Percentiles rank a stretch among this genome's conserved stretches.
These are phyloP conservation scores for Naegleria lovaniensis DNA, from an alignment of 208 protist species.

Conservation along the genomic window DNA sequence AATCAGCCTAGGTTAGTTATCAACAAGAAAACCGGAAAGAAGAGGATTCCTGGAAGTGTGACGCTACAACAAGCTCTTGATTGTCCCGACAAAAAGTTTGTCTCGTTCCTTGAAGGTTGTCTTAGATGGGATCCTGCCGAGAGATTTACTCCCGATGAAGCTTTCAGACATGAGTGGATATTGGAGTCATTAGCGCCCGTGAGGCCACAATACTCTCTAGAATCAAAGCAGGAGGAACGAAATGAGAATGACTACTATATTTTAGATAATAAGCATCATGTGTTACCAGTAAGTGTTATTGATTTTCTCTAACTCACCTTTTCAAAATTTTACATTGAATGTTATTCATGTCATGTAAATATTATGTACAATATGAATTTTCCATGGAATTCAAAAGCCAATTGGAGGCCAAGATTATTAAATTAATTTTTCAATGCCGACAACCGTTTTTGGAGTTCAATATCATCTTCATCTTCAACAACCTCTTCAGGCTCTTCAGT, in stretches of 20 bases:
- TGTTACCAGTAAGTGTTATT: background rate
- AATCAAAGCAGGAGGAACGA: background rate
- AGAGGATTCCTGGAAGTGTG: constrained; percentile 47
- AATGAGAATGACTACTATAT: background rate
- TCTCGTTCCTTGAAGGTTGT: constrained; percentile 48
- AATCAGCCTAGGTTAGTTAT: constrained; percentile 44
- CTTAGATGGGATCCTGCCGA: constrained; percentile 37
- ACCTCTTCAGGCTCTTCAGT: background rate
- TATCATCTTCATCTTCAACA: background rate
- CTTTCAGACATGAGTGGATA: constrained; percentile 27
- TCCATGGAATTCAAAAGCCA: background rate
- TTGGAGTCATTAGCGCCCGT: background rate
- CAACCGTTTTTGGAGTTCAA: background rate
- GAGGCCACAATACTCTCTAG: background rate
- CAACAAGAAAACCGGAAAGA: constrained; percentile 53
- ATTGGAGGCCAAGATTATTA: background rate
- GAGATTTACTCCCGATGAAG: constrained; percentile 21
- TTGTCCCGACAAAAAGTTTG: constrained; percentile 51
- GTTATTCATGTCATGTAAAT: background rate
- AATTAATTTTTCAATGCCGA: background rate
- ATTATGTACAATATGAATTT: background rate
- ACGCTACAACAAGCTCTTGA: constrained; percentile 41
- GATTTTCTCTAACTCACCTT: background rate
- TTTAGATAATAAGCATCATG: background rate
- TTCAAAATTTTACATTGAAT: too few relatives aligned